Conservation (phyloP, 495 filamentous ascomycete genomes). For the Penicillium crystallinum region DNA sequence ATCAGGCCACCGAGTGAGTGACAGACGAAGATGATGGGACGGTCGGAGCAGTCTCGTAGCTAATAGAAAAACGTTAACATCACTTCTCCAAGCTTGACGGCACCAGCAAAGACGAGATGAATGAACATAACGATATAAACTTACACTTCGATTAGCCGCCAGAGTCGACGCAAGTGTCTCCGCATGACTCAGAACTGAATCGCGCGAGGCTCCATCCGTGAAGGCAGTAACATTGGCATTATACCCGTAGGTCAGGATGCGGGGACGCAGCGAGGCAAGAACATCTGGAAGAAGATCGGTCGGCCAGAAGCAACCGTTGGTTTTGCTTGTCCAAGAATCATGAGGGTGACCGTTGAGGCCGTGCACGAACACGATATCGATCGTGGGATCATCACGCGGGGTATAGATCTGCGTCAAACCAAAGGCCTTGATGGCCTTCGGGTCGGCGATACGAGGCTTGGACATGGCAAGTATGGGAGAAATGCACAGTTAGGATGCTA, state of each 20-base stretch:
- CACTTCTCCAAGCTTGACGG: not conserved
- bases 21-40: slow-evolving; percentile 80
- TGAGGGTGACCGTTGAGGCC: slow-evolving; percentile 76
- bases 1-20: slow-evolving; percentile 81
- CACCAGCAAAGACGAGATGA: not conserved
- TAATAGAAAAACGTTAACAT: slow-evolving; percentile 17
- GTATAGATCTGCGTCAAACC: slow-evolving; percentile 65
- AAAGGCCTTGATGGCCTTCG: slow-evolving; percentile 62
- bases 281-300: slow-evolving; percentile 64
- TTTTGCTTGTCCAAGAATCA: slow-evolving; percentile 66
- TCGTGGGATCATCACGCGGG: slow-evolving; percentile 39
- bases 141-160: slow-evolving; percentile 53
- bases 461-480: slow-evolving; percentile 18
- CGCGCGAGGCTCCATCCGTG: slow-evolving; percentile 56
- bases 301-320: slow-evolving; percentile 69
- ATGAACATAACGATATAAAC: slow-evolving; percentile 5
- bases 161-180: slow-evolving; percentile 66
- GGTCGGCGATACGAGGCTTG: slow-evolving; percentile 20
- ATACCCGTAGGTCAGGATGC: slow-evolving; percentile 80
- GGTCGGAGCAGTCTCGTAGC: slow-evolving; percentile 49
- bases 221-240: slow-evolving; percentile 72
- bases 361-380: slow-evolving; percentile 70
- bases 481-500: slow-evolving; percentile 2
- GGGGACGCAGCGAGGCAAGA: slow-evolving; percentile 54
- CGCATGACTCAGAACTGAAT: slow-evolving; percentile 78